Percentiles rank a stretch among this genome's conserved stretches.
Conservation (phyloP, 768 basidiomycete genomes). For the Boletus tylopilopsis region DNA sequence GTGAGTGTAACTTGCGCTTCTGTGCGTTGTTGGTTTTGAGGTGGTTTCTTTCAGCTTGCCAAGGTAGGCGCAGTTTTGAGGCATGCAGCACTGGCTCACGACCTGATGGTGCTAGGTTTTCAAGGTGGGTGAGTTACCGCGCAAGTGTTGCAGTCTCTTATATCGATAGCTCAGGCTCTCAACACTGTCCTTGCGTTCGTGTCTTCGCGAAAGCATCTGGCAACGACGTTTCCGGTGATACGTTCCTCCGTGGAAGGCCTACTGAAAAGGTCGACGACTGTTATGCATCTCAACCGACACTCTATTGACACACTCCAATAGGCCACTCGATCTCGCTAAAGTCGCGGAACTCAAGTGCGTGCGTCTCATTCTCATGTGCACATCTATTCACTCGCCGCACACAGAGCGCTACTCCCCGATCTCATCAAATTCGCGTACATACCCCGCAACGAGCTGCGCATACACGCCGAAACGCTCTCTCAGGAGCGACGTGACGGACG, state of each 20-base stretch:
- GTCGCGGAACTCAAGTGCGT: slow-evolving; percentile 81
- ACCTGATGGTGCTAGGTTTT: slow-evolving; percentile 33
- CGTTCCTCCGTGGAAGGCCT: slow-evolving; percentile 78
- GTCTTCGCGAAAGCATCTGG: slow-evolving; percentile 74
- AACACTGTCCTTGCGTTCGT: slow-evolving; percentile 89
- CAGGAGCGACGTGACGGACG: slow-evolving; percentile 25
- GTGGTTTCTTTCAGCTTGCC: slow-evolving; percentile 41
- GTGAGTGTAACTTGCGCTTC: slow-evolving; percentile 24
- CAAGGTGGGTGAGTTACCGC: slow-evolving; percentile 30
- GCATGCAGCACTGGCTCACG: not conserved
- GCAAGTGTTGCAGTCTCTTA: not conserved
- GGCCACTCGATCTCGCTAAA: slow-evolving; percentile 71
- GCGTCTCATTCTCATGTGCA: not conserved
- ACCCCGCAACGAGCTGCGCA: slow-evolving; percentile 55
- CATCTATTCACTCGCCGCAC: not conserved
- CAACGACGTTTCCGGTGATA: slow-evolving; percentile 73
- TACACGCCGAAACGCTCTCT: slow-evolving; percentile 40
- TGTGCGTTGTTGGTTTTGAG: not conserved
- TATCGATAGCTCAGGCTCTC: slow-evolving; percentile 51
- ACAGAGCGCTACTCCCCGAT: slow-evolving; percentile 76
- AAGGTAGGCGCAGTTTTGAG: slow-evolving; percentile 41
- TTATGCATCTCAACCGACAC: not conserved
- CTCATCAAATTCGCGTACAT: slow-evolving; percentile 82
- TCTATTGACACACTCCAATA: slow-evolving; percentile 28
- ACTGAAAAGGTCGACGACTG: slow-evolving; percentile 69